Conservation (phyloP, 139 green algal genomes). For the Gonium pectorale region DNA sequence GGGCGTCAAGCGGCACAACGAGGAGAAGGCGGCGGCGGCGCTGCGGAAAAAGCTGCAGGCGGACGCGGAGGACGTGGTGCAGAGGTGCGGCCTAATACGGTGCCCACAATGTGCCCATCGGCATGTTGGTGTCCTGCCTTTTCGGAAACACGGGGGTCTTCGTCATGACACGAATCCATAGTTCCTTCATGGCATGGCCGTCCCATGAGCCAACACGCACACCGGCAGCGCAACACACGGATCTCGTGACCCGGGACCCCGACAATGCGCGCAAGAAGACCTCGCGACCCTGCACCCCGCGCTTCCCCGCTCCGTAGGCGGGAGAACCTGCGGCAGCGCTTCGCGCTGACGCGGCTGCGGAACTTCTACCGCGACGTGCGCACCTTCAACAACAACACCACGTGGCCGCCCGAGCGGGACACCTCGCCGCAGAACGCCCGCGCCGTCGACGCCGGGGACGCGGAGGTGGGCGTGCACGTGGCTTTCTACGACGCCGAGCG, state of each 20-base stretch:
- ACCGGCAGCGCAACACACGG: too few species aligned
- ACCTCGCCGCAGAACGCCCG: neutral
- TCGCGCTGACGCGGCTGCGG: slow-evolving; percentile 35
- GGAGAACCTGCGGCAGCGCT: slow-evolving; percentile 39
- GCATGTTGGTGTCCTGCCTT: too few species aligned
- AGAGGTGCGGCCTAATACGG: too few species aligned
- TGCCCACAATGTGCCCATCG: too few species aligned
- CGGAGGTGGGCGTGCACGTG: slow-evolving; percentile 25
- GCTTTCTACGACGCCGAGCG: slow-evolving; percentile 41
- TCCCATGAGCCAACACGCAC: too few species aligned
- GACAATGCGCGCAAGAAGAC: too few species aligned
- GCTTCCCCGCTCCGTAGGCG: slow-evolving; percentile 21
- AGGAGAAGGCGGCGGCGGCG: neutral
- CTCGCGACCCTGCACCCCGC: too few species aligned
- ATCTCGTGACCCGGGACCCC: too few species aligned
- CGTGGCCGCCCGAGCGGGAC: slow-evolving; percentile 40
- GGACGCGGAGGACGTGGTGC: neutral
- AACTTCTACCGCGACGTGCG: slow-evolving; percentile 49
- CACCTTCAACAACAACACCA: slow-evolving; percentile 47
- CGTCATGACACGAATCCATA: too few species aligned
- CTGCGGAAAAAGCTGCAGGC: neutral
- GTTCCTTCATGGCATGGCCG: too few species aligned
- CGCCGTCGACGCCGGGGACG: neutral
- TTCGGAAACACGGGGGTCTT: too few species aligned
- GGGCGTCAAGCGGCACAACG: neutral